Evolutionary conservation across 2,329 filamentous ascomycete genomes (phyloP).

Genomic region (Rugonectria rugulosa): DNA sequence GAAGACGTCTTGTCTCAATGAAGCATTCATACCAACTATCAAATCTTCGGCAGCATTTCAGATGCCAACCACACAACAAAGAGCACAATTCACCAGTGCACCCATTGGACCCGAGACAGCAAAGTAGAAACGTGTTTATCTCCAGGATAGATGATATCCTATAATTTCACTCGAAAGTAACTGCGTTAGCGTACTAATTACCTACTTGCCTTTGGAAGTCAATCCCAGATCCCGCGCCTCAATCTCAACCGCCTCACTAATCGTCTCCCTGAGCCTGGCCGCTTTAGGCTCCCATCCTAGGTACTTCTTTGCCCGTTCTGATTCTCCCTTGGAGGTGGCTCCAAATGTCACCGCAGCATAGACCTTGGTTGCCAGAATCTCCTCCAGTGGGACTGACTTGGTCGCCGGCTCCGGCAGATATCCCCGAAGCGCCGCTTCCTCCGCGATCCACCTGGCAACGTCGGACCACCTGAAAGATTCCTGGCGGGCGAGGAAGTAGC

Average conservation of each 20-base stretch:
- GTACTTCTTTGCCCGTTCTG: constrained; percentile 53
- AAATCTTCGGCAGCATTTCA: too few species aligned
- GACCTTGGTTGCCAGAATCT: constrained; percentile 38
- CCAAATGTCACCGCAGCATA: constrained; percentile 43
- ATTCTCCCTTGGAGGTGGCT: constrained; percentile 53
- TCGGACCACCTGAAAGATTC: constrained; percentile 71
- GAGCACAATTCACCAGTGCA: too few species aligned
- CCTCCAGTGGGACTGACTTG: constrained; percentile 40
- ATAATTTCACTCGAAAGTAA: too few species aligned
- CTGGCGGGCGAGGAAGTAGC: constrained; percentile 73
- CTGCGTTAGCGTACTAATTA: too few species aligned
- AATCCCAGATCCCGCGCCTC: constrained; percentile 51
- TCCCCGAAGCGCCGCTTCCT: constrained; percentile 53
- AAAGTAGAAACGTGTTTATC: too few species aligned
- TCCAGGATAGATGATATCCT: too few species aligned
- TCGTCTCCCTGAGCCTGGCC: constrained; percentile 46
- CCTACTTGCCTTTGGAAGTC: constrained; percentile 30
- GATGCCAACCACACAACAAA: too few species aligned
- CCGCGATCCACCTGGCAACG: constrained; percentile 61
- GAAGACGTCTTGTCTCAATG: too few species aligned
- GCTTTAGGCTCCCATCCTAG: constrained; percentile 54
- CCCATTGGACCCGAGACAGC: too few species aligned
- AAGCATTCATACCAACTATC: too few species aligned
- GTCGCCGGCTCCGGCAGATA: constrained; percentile 39
- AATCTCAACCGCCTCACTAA: constrained; percentile 45